These are phyloP conservation scores for Septoria linicola DNA, from an alignment of 2,329 filamentous ascomycete genomes.

Conservation along the genomic window DNA sequence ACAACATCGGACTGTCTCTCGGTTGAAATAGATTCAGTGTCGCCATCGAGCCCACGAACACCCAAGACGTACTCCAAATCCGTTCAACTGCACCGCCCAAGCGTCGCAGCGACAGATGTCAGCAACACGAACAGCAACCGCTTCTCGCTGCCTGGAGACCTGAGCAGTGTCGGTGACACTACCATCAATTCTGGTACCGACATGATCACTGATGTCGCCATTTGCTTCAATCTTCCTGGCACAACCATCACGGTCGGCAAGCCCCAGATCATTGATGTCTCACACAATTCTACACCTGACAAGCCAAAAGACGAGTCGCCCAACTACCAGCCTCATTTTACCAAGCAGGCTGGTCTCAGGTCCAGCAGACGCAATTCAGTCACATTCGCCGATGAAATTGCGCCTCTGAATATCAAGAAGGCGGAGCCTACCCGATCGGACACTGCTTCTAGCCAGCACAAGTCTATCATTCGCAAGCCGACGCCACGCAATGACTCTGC, in stretches of 20 bases:
- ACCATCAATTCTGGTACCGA: constrained; percentile 36
- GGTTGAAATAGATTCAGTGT: constrained; percentile 24
- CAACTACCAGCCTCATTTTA: constrained; percentile 24
- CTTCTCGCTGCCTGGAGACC: constrained; percentile 35
- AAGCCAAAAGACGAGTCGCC: constrained; percentile 22
- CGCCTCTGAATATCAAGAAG: constrained; percentile 38
- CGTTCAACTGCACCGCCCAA: constrained; percentile 32
- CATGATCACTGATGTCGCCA: constrained; percentile 39
- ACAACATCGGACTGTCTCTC: constrained; percentile 9
- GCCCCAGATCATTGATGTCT: constrained; percentile 38
- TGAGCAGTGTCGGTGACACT: constrained; percentile 35
- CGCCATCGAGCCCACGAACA: constrained; percentile 34
- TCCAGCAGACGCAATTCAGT: constrained; percentile 30
- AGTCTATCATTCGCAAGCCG: constrained; percentile 31
- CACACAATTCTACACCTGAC: constrained; percentile 33
- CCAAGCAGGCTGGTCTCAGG: constrained; percentile 19
- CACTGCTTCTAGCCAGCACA: constrained; percentile 24
- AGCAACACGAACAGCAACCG: constrained; percentile 31
- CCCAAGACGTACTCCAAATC: constrained; percentile 38
- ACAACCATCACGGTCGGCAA: constrained; percentile 39
- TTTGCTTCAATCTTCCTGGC: constrained; percentile 40
- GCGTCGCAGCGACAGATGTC: constrained; percentile 25
- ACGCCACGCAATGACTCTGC: constrained; percentile 30
- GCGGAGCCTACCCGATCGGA: constrained; percentile 26
- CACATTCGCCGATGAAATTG: constrained; percentile 38